Conservation (phyloP, 2,329 filamentous ascomycete genomes). For the Venturiaceae sp. region DNA sequence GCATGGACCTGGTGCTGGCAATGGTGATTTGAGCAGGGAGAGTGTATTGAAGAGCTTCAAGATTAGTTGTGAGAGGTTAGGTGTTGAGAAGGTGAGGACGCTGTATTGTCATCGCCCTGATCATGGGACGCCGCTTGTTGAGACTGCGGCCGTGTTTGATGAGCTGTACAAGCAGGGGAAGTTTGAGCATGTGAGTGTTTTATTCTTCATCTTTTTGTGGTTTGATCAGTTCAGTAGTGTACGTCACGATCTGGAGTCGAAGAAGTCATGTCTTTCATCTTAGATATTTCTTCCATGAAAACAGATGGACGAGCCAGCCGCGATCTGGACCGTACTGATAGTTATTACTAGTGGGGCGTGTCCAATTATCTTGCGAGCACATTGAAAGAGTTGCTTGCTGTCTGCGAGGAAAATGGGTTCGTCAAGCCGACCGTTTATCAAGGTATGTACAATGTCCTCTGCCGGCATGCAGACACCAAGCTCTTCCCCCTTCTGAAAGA, state of each 20-base stretch:
- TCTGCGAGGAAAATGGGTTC: constrained; percentile 19
- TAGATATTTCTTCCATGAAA: too few species aligned
- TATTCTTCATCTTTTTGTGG: too few species aligned
- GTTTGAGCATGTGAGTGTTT: not conserved
- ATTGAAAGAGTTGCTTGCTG: constrained; percentile 18
- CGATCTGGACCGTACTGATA: too few species aligned
- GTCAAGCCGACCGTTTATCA: constrained; percentile 36
- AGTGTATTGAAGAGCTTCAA: not conserved
- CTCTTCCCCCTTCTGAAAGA: constrained; percentile 35
- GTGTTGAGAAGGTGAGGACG: not conserved
- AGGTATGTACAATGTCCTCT: constrained; percentile 32
- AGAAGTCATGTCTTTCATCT: too few species aligned
- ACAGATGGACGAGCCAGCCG: too few species aligned
- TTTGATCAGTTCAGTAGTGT: too few species aligned
- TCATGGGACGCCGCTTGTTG: not conserved
- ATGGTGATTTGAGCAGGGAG: not conserved
- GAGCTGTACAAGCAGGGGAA: not conserved
- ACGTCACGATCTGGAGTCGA: too few species aligned
- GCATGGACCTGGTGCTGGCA: not conserved
- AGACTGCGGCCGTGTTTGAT: not conserved
- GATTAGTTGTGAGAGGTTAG: not conserved
- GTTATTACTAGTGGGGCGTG: constrained; percentile 1
- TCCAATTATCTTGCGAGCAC: constrained; percentile 6
- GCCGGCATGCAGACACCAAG: constrained; percentile 26
- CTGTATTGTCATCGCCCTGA: not conserved